Conservation (phyloP, 768 basidiomycete genomes). For the Clathrus columnatus region DNA sequence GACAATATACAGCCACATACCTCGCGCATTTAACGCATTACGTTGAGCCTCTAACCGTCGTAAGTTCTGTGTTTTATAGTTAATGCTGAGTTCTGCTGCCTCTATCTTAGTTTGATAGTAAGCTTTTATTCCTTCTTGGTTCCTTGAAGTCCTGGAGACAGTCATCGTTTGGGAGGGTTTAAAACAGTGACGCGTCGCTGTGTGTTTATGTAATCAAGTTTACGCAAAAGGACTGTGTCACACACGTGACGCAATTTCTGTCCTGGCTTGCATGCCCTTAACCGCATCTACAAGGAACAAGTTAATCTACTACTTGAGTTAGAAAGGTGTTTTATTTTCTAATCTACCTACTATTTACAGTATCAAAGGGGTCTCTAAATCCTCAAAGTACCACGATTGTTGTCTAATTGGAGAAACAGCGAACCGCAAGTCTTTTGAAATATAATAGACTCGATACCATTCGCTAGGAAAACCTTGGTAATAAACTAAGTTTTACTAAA, state of each 20-base stretch:
- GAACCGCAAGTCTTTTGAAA: too few relatives aligned
- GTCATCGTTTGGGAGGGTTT: constrained; percentile 1
- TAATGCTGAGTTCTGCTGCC: constrained; percentile 83
- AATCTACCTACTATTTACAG: too few relatives aligned
- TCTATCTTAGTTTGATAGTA: constrained; percentile 98
- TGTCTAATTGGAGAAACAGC: too few relatives aligned
- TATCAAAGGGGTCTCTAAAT: too few relatives aligned
- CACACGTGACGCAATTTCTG: too few relatives aligned
- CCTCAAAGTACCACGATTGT: too few relatives aligned
- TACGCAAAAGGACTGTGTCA: background rate
- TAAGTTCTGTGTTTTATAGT: constrained; percentile 94
- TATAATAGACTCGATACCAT: too few relatives aligned
- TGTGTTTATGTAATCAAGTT: background rate
- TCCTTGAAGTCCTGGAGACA: constrained; percentile 12
- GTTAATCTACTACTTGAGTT: too few relatives aligned
- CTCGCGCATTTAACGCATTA: constrained; percentile 93
- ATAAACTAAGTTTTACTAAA: too few relatives aligned
- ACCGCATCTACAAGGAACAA: too few relatives aligned
- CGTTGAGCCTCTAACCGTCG: constrained; percentile 92
- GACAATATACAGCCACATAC: constrained; percentile 31
- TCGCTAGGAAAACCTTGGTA: too few relatives aligned
- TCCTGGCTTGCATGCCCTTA: background rate
- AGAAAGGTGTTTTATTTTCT: too few relatives aligned
- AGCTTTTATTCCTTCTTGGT: constrained; percentile 65
- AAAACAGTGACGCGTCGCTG: background rate